phyloP scores from a whole-genome alignment of 345 rosid species.

The Firmiana major region DNA sequence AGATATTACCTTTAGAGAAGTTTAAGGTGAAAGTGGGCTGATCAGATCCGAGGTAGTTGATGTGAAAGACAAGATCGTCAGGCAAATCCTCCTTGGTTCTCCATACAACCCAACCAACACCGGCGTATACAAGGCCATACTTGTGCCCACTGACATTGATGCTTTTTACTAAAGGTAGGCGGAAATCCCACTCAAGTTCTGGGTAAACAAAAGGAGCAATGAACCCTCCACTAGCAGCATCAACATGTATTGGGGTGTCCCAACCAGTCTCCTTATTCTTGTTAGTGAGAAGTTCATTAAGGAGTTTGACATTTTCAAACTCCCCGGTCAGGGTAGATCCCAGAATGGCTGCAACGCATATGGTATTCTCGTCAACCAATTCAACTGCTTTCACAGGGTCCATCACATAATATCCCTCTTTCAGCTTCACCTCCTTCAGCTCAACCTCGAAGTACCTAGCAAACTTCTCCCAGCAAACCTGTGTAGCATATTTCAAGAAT shows the following conservation, averaged over 20 bases:
- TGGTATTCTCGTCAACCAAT: constrained; percentile 82
- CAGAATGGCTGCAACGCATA: constrained; percentile 77
- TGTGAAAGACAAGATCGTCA: constrained; percentile 76
- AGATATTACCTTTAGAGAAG: no score
- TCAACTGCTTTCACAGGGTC: constrained; percentile 65
- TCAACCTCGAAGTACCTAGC: constrained; percentile 87
- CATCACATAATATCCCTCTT: constrained; percentile 69
- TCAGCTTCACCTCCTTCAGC: constrained; percentile 69
- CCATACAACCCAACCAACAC: constrained; percentile 84
- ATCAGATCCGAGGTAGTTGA: constrained; percentile 4
- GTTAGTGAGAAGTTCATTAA: constrained; percentile 50
- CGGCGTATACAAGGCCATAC: constrained; percentile 53
- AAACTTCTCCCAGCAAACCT: constrained; percentile 88
- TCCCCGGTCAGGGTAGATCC: constrained; percentile 80
- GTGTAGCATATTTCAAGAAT: neutral
- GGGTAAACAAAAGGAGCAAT: constrained; percentile 77
- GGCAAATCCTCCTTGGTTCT: constrained; percentile 79
- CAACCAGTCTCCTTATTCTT: constrained; percentile 64
- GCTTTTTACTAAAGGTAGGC: constrained; percentile 76
- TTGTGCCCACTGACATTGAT: constrained; percentile 64
- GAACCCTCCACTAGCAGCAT: constrained; percentile 80
- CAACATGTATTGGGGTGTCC: constrained; percentile 80
- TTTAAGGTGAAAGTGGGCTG: no score
- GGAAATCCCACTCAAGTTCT: constrained; percentile 79
- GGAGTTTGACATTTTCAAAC: constrained; percentile 68